Conservation (phyloP, 495 filamentous ascomycete genomes). For the Hypoxylon rickii region DNA sequence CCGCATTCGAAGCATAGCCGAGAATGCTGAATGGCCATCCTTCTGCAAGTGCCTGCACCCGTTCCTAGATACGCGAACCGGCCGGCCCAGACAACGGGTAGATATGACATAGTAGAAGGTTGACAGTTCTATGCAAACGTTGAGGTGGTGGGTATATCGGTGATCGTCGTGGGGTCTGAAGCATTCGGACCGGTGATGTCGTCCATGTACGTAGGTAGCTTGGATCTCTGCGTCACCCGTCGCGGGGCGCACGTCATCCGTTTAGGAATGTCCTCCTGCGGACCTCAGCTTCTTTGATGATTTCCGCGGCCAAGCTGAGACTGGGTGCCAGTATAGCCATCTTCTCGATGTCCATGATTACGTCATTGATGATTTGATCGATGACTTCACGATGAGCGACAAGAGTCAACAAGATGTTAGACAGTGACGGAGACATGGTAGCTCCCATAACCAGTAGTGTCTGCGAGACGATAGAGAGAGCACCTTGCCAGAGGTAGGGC, state of each 20-base stretch:
- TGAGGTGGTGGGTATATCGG: constrained; percentile 13
- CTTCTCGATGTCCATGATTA: constrained; percentile 72
- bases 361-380: constrained; percentile 74
- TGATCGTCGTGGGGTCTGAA: constrained; percentile 21
- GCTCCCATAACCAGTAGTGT: constrained; percentile 81
- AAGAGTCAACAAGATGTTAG: constrained; percentile 65
- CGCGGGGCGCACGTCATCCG: constrained; percentile 39
- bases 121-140: constrained; percentile 8
- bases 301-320: constrained; percentile 71
- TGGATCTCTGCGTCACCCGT: constrained; percentile 21
- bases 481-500: constrained; percentile 86
- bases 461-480: constrained; percentile 79
- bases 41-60: constrained; percentile 31
- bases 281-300: constrained; percentile 77
- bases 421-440: constrained; percentile 77
- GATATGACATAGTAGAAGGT: constrained; percentile 29
- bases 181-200: constrained; percentile 31
- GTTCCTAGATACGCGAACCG: constrained; percentile 33
- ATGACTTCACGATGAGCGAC: constrained; percentile 60
- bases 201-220: constrained; percentile 3
- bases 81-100: constrained; percentile 35
- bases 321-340: constrained; percentile 77
- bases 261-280: constrained; percentile 61
- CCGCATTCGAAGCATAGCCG: constrained; percentile 34
- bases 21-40: constrained; percentile 24